Evolutionary conservation across 2,329 filamentous ascomycete species (phyloP), one percentile per base, ranked within the genome.

Genomic region (Arachnopeziza araneosa): DNA sequence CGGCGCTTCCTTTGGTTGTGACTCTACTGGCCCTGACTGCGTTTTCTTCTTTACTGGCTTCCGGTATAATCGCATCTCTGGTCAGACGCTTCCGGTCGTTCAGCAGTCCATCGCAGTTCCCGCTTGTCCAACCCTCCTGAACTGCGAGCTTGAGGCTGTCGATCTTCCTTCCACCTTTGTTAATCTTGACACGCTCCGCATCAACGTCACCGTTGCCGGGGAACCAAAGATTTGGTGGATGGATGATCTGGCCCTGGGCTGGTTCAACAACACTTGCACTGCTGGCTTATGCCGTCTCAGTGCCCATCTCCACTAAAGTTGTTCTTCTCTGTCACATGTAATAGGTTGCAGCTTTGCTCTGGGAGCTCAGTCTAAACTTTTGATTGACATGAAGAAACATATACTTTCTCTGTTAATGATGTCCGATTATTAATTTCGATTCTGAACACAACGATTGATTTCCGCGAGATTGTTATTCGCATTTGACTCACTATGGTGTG

Each of bases 151-250:
- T 5, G 64, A 58, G 0, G 64, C 65, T 0, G 57, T 74, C 10
- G 53, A 60, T 9, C 60, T 75, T 2, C 62, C 69, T 14, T 24
- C 58, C 7, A 59, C 55, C 7, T 75, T 76, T 61, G 55, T 61
- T 32, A 69, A 75, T 50, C 66, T 78, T 49, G 74, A 69, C 57
- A 73, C 74, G 1, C 61, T 81, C 65, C 72, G 72, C 9, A 69
- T 80, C 50, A 73, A 75, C n/a, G 67, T 76, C 14, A 74, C 72
- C n/a, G 72, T 72, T n/a, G 68, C 68, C n/a, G 69, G 67, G 2
- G 59, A 73, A 36, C 67, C 73, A n/a, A 72, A 69, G 59, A 70
- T 69, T 10, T 80, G 78, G 77, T 81, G 77, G 77, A 75, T 75
- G 55, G 78, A 80, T 64, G 75, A 80, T 64, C 58, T 80, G 24